These are phyloP conservation scores for Phtheirospermum japonicum DNA, from an alignment of 257 asterid species.

Conservation along the genomic window DNA sequence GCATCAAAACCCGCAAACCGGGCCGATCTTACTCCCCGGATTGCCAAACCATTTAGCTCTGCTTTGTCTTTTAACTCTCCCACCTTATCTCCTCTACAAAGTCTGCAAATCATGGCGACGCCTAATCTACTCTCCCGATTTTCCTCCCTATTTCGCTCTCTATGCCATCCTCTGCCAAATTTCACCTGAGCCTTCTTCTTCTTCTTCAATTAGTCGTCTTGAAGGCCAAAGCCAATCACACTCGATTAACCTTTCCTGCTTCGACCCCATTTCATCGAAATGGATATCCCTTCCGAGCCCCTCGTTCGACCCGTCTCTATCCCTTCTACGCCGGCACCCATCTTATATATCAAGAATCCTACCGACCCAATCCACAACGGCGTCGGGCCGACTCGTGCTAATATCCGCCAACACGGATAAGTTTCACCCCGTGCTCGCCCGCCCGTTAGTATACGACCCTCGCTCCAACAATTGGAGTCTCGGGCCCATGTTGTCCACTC, in stretches of 20 bases:
- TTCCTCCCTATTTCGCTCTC: constrained; percentile 57
- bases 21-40: constrained; percentile 45
- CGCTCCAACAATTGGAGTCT: constrained; percentile 44
- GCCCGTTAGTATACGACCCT: constrained; percentile 61
- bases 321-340: constrained; percentile 52
- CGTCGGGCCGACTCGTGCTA: constrained; percentile 38
- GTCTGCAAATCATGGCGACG: constrained; percentile 73
- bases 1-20: constrained; percentile 6
- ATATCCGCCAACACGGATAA: constrained; percentile 51
- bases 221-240: too few relatives aligned
- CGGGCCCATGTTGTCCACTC: constrained; percentile 53
- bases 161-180: constrained; percentile 42
- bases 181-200: constrained; percentile 13
- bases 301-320: constrained; percentile 40
- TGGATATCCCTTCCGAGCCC: constrained; percentile 62
- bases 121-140: constrained; percentile 49
- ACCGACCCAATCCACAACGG: constrained; percentile 54
- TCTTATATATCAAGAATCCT: constrained; percentile 65
- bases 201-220: too few relatives aligned
- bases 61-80: constrained; percentile 48
- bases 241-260: constrained; percentile 41
- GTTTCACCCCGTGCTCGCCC: constrained; percentile 51
- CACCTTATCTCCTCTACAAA: constrained; percentile 47
- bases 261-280: constrained; percentile 55
- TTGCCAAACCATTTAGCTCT: constrained; percentile 67